These are phyloP conservation scores for Erodium chrysanthum DNA, from an alignment of 441 rosid species.

Conservation along the genomic window DNA sequence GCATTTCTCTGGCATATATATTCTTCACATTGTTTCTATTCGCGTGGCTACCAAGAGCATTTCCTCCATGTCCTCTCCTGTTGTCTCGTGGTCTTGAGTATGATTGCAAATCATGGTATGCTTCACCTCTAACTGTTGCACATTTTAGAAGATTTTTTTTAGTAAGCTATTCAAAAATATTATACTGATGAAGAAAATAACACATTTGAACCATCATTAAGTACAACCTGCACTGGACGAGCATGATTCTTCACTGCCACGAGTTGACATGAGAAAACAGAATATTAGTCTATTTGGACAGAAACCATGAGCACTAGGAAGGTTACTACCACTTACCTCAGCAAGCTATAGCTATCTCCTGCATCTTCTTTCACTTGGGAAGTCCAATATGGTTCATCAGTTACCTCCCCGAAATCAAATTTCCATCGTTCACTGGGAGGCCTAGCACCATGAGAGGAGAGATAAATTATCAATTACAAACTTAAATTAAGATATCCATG, in stretches of 20 bases:
- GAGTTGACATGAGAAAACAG: conserved; percentile 18
- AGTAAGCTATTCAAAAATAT: conserved; percentile 3
- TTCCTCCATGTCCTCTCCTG: conserved; percentile 20
- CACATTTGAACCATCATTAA: conserved; percentile 14
- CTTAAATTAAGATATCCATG: neutral
- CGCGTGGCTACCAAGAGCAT: conserved; percentile 22
- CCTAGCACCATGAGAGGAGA: conserved; percentile 22
- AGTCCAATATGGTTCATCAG: conserved; percentile 30
- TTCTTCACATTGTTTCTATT: conserved; percentile 15
- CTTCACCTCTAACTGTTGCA: conserved; percentile 34
- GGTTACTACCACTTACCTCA: conserved; percentile 35
- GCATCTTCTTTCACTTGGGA: conserved; percentile 31
- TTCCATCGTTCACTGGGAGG: conserved; percentile 15
- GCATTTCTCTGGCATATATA: conserved; percentile 21
- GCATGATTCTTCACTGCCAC: conserved; percentile 73
- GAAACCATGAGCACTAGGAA: conserved; percentile 16
- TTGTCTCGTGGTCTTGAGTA: conserved; percentile 23
- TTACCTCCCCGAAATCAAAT: conserved; percentile 24
- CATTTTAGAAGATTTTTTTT: conserved; percentile 9
- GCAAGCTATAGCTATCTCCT: conserved; percentile 40
- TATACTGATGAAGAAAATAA: conserved; percentile 14
- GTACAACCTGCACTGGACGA: conserved; percentile 65
- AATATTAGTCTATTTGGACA: conserved; percentile 21
- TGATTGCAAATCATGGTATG: conserved; percentile 22
- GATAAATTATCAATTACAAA: conserved; percentile 8